Evolutionary conservation across 352 stramenopile genomes (phyloP), one percentile per base, ranked within the genome.

Genomic region (Phytophthora pisi): DNA sequence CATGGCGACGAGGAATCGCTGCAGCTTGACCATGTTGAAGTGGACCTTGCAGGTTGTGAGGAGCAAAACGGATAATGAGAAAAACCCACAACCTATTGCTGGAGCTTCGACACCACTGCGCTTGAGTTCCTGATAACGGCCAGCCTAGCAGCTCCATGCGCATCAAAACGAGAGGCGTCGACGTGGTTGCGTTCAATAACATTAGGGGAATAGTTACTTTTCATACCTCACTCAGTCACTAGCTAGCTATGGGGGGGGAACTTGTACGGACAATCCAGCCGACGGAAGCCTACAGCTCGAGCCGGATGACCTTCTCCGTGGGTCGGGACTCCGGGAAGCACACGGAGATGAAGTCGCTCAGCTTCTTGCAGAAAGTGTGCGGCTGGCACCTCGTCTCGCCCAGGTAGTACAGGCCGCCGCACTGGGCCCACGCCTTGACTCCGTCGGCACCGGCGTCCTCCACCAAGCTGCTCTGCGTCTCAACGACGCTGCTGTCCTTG

Each of bases 301-400:
- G 67, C 16, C 67, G 50, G 10, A 75, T 61, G 38, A 75, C 52
- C 23, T 68, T 62, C 51, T 75, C 67, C 10, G 67, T 75, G 5
- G 67, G 67, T 20, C 64, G 58, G 5, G 63, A 64, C 28, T 75
- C 63, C 13, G 68, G 68, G 68, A 75, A 75, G 52, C 69, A 77
- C 42, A 77, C 60, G 34, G 69, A 77, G 50, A 77, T 77, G 49
- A 64, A 77, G 8, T 69, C 58, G 56, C 69, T 77, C 38, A 77
- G 23, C 45, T 70, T 26, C 30, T 70, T 77, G 64, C 69, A 77
- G 28, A 69, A 73, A 9, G 69, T 77, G 55, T 60, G 43, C 45
- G 24, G 54, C 24, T 60, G 46, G 51, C 69, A 77, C 49, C 69
- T 51, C 34, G 69, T 77, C 34, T 67, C 43, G n/a, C 69, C 69